Evolutionary conservation across 208 protist genomes (phyloP).

Genomic region (Acanthamoeba rhysodes): DNA sequence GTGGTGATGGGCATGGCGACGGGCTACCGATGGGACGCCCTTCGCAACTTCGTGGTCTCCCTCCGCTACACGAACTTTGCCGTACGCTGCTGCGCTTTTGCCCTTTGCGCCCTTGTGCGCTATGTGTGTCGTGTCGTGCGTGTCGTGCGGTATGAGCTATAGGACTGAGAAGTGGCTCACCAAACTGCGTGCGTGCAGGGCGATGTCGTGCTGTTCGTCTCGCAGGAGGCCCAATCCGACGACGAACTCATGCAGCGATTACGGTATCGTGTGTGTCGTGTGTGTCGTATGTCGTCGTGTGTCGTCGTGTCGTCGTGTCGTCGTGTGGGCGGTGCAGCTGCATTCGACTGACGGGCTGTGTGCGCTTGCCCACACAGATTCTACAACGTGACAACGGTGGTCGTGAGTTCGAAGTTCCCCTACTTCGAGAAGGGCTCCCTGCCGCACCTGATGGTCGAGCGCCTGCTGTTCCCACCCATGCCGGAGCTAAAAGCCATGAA

Average conservation of each 20-base stretch:
- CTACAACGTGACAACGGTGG: neutral
- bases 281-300: no score
- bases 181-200: neutral
- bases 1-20: slow-evolving; percentile 32
- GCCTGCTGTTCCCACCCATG: neutral
- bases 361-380: neutral
- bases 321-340: no score
- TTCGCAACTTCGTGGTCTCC: slow-evolving; percentile 4
- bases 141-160: no score
- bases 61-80: neutral
- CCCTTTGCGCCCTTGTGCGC: no score
- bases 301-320: no score
- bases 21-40: neutral
- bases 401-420: neutral
- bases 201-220: slow-evolving; percentile 12
- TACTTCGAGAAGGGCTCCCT: neutral
- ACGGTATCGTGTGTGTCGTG: neutral
- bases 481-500: slow-evolving; percentile 39
- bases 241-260: neutral
- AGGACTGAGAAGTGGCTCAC: neutral
- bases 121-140: no score
- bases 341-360: no score
- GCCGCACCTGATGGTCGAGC: neutral
- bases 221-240: neutral
- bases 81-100: neutral